phyloP scores from a whole-genome alignment of 1,284 basidiomycete genomes.

The Trametes sp. region DNA sequence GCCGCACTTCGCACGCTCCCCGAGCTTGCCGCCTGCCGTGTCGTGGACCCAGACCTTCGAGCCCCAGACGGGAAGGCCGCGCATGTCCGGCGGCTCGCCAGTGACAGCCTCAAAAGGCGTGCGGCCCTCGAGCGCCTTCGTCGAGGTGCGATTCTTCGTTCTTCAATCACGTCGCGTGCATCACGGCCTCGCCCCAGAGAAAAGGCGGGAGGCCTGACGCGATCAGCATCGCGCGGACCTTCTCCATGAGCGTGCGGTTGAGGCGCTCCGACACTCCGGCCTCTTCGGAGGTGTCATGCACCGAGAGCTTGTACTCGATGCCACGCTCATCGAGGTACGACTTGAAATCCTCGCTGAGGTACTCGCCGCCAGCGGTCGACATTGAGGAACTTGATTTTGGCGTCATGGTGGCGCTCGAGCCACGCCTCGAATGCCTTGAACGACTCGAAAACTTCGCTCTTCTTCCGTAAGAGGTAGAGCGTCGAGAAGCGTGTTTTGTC shows the following conservation, averaged over 20 bases:
- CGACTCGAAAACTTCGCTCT: constrained; percentile 33
- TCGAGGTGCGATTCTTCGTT: constrained; percentile 44
- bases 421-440: constrained; percentile 36
- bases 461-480: constrained; percentile 28
- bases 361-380: not conserved
- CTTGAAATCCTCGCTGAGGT: not conserved
- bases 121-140: constrained; percentile 28
- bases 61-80: constrained; percentile 22
- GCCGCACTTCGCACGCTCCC: constrained; percentile 28
- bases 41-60: constrained; percentile 15
- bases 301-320: not conserved
- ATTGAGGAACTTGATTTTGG: not conserved
- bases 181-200: constrained; percentile 19
- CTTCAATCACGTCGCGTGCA: constrained; percentile 37
- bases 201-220: constrained; percentile 2
- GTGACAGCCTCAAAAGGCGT: constrained; percentile 41
- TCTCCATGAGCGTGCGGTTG: constrained; percentile 38
- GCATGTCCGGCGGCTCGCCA: constrained; percentile 40
- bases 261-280: constrained; percentile 45
- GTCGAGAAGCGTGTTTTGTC: constrained; percentile 30
- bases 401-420: constrained; percentile 12
- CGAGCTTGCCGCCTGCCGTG: not conserved
- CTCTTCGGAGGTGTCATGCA: constrained; percentile 31
- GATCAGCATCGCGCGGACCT: not conserved
- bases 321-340: not conserved